phyloP scores from a whole-genome alignment of 768 basidiomycete species.

The Psilocybe azurescens region DNA sequence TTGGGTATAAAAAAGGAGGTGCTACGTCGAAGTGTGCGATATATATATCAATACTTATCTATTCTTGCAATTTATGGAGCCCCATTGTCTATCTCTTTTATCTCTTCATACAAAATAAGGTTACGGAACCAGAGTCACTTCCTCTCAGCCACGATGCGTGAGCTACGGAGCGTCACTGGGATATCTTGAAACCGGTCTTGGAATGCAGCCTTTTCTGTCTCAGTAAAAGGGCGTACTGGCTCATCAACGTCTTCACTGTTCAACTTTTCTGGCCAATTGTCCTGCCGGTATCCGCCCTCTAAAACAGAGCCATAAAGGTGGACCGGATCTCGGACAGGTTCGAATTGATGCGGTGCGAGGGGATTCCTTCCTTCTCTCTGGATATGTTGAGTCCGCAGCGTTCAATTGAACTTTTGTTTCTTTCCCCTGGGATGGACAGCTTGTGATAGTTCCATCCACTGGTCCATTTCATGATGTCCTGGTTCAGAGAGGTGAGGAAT shows the following conservation, averaged over 20 bases:
- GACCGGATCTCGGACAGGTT: background rate
- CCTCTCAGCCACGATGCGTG: background rate
- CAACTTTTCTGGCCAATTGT: background rate
- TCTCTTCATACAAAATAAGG: background rate
- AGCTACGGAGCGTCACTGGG: background rate
- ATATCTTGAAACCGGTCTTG: background rate
- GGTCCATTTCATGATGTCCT: slow-evolving; percentile 35
- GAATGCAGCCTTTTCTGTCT: background rate
- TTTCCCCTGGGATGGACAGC: slow-evolving; percentile 24
- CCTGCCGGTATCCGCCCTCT: background rate
- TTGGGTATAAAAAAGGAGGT: too few species aligned
- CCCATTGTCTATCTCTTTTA: background rate
- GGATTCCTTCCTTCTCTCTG: slow-evolving; percentile 28
- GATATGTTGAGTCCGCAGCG: slow-evolving; percentile 36
- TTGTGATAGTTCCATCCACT: slow-evolving; percentile 41
- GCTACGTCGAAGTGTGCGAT: too few species aligned
- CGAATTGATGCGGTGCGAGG: background rate
- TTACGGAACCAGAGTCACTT: background rate
- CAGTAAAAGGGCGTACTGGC: background rate
- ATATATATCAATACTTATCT: too few species aligned
- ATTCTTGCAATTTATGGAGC: too few species aligned
- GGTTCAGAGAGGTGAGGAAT: slow-evolving; percentile 37
- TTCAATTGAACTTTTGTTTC: slow-evolving; percentile 26
- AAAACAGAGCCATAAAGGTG: background rate
- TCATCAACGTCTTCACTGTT: background rate